A percentile compares a stretch with the other conserved stretches of the same genome.
These are phyloP conservation scores for Penicillium sp. DNA, from an alignment of 2,329 filamentous ascomycete genomes.

Conservation along the genomic window DNA sequence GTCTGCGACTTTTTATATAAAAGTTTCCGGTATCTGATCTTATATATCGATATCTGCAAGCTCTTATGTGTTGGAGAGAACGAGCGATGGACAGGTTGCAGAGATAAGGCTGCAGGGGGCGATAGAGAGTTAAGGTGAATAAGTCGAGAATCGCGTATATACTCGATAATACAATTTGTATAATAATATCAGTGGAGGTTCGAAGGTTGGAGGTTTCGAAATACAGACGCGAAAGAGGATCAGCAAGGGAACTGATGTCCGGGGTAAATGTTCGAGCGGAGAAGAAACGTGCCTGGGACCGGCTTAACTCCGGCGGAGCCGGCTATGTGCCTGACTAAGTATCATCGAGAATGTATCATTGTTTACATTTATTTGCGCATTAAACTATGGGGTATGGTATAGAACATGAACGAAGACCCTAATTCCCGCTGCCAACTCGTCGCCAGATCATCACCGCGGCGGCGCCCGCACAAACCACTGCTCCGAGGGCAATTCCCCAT, in stretches of 20 bases:
- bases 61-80: neutral
- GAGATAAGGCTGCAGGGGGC: neutral
- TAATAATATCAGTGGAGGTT: neutral
- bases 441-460: slow-evolving; percentile 62
- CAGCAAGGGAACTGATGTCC: slow-evolving; percentile 16
- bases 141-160: neutral
- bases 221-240: slow-evolving; percentile 5
- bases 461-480: slow-evolving; percentile 59
- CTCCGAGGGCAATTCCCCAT: slow-evolving; percentile 80
- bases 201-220: neutral
- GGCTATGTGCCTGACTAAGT: neutral
- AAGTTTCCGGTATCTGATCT: neutral
- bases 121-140: neutral
- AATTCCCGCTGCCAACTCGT: slow-evolving; percentile 40
- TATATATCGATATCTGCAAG: slow-evolving; percentile 1
- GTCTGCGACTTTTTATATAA: neutral
- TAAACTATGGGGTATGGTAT: slow-evolving; percentile 16
- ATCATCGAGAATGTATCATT: neutral
- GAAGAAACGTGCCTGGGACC: slow-evolving; percentile 19
- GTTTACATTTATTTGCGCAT: neutral
- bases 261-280: slow-evolving; percentile 21
- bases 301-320: slow-evolving; percentile 15
- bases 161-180: neutral
- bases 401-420: slow-evolving; percentile 23
- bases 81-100: neutral